Conservation (phyloP, 2,329 filamentous ascomycete species). For the Botrytis elliptica region DNA sequence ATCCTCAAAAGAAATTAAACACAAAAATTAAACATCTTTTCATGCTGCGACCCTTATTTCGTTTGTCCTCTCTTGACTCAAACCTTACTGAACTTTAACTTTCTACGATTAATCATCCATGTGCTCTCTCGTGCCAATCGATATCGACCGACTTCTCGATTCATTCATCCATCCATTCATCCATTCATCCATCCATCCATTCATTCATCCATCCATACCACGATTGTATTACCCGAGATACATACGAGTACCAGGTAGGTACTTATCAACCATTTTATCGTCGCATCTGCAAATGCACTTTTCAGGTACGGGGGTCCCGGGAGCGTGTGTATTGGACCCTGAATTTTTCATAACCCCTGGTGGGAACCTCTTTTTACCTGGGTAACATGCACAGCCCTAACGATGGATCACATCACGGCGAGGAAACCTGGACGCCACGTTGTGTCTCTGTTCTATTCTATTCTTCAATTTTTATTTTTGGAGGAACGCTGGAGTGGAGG, state of each 20-base stretch:
- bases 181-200: background rate
- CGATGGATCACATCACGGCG: constrained; percentile 18
- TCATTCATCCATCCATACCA: background rate
- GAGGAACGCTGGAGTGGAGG: background rate
- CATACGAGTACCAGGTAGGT: background rate
- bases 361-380: background rate
- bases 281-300: background rate
- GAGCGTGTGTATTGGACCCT: background rate
- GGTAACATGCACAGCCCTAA: constrained; percentile 19
- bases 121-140: background rate
- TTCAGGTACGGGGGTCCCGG: background rate
- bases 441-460: background rate
- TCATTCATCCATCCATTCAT: background rate
- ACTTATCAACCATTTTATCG: background rate
- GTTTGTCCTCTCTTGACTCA: background rate
- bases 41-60: background rate
- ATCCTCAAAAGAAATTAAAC: background rate
- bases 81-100: background rate
- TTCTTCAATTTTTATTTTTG: background rate
- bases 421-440: constrained; percentile 14
- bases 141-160: background rate
- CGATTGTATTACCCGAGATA: background rate
- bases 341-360: background rate
- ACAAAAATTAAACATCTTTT: background rate
- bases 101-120: background rate